phyloP scores from a whole-genome alignment of 1,284 basidiomycete genomes.

The Trametes hirsuta region DNA sequence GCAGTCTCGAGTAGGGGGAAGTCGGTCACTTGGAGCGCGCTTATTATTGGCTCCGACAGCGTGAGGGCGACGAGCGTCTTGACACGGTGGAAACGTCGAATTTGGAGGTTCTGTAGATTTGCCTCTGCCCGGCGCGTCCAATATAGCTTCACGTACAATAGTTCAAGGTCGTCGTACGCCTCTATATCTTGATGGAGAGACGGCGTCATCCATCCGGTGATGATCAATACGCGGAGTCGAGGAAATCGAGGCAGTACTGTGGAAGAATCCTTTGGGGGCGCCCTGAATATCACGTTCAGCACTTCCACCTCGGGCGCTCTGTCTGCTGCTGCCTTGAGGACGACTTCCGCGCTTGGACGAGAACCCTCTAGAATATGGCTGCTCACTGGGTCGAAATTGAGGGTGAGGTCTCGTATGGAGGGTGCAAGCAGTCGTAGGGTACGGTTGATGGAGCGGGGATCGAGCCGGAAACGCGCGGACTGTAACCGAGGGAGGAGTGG shows the following conservation, averaged over 20 bases:
- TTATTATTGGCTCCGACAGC: background rate
- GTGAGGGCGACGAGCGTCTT: constrained; percentile 5
- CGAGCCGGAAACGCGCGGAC: background rate
- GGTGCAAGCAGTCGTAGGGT: constrained; percentile 1
- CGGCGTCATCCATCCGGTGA: constrained; percentile 10
- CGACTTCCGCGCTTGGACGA: background rate
- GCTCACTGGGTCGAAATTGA: constrained; percentile 2
- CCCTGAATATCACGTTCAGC: constrained; percentile 5
- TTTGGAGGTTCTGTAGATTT: background rate
- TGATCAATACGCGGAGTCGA: background rate
- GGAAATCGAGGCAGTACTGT: constrained; percentile 1
- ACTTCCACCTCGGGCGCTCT: background rate
- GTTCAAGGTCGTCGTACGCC: background rate
- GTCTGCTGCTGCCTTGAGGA: background rate
- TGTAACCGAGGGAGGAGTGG: constrained; percentile 3
- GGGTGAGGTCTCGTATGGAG: background rate
- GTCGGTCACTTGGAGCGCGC: background rate
- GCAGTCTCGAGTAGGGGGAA: background rate
- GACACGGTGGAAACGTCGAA: background rate
- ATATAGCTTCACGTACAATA: constrained; percentile 10
- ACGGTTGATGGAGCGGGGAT: constrained; percentile 4
- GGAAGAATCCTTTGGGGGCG: background rate
- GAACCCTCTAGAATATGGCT: background rate
- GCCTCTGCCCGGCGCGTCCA: constrained; percentile 2
- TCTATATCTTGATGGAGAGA: constrained; percentile 6